Evolutionary conservation across 2,329 filamentous ascomycete species (phyloP).

Genomic region (Monosporascus sp.): DNA sequence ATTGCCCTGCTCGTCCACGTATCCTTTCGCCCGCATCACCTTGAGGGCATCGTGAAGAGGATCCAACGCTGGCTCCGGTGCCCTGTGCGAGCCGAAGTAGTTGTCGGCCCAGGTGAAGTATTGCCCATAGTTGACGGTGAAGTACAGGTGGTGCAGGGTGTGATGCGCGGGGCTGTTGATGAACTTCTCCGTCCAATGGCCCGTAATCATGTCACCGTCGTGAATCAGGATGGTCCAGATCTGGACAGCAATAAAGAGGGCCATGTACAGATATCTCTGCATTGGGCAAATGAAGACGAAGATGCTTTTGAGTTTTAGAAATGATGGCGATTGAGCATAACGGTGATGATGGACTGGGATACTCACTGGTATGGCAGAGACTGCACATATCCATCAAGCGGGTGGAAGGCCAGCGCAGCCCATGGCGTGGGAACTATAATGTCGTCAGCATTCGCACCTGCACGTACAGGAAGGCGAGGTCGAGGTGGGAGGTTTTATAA

Average conservation of each 20-base stretch:
- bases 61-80: conserved; percentile 37
- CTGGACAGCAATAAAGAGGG: conserved; percentile 38
- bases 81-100: conserved; percentile 38
- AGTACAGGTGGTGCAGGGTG: conserved; percentile 44
- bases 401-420: conserved; percentile 43
- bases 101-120: conserved; percentile 43
- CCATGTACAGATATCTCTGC: conserved; percentile 39
- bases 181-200: conserved; percentile 39
- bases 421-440: conserved; percentile 37
- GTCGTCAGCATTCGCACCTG: neutral
- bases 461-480: neutral
- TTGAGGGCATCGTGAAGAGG: conserved; percentile 38
- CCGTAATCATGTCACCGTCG: conserved; percentile 43
- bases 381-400: conserved; percentile 39
- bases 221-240: conserved; percentile 46
- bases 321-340: conserved; percentile 3
- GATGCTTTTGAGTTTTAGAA: conserved; percentile 19
- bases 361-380: conserved; percentile 41
- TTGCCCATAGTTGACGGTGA: conserved; percentile 44
- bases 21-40: conserved; percentile 38
- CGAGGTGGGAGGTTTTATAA: neutral
- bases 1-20: conserved; percentile 38
- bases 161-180: conserved; percentile 44
- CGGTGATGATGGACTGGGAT: no score
- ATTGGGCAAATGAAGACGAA: conserved; percentile 41